Conservation (phyloP, 2,329 filamentous ascomycete genomes). For the Tolypocladium ophioglossoides region DNA sequence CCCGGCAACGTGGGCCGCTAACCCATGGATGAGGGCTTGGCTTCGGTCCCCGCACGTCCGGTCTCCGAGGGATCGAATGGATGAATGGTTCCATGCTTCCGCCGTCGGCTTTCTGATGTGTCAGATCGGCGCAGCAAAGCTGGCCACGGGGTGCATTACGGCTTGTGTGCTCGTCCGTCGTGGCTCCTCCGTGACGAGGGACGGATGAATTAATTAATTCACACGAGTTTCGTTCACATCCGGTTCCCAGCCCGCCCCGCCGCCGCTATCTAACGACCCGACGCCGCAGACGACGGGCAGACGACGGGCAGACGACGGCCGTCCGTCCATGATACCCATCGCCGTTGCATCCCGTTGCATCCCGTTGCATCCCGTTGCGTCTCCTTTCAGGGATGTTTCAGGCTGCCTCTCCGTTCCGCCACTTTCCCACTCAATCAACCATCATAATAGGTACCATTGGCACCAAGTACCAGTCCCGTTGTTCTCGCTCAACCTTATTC, state of each 20-base stretch:
- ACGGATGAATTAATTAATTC: background rate
- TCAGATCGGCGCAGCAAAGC: background rate
- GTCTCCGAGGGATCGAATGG: too few species aligned
- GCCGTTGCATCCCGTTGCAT: too few species aligned
- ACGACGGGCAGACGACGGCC: too few species aligned
- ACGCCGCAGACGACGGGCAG: background rate
- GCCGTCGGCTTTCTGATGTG: background rate
- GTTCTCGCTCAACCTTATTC: background rate
- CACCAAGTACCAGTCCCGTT: background rate
- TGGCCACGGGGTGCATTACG: background rate
- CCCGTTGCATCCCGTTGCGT: background rate
- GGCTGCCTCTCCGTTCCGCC: background rate
- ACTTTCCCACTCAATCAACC: background rate
- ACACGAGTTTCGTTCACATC: background rate
- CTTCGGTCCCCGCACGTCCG: background rate
- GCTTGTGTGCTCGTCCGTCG: background rate
- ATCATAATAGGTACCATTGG: too few species aligned
- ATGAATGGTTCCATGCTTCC: background rate
- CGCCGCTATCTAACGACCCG: background rate
- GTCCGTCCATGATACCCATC: background rate
- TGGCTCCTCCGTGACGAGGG: background rate
- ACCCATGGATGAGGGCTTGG: background rate
- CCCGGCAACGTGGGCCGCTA: background rate
- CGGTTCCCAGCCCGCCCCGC: background rate
- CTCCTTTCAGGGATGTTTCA: background rate